phyloP scores from a whole-genome alignment of 805 yeast species.

The Diddensiella santjacobensis region DNA sequence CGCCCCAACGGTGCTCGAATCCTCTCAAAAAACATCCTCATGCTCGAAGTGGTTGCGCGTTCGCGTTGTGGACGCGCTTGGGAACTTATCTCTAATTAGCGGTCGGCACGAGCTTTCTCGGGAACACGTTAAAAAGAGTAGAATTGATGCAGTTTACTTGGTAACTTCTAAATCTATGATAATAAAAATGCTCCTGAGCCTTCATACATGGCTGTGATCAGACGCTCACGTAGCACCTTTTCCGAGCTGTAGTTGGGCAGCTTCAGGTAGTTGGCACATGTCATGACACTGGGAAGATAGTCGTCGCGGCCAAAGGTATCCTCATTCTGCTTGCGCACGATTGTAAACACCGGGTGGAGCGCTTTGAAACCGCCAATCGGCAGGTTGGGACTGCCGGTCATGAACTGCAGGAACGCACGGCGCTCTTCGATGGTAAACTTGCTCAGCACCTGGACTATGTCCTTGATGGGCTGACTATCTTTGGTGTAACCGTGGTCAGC shows the following conservation, averaged over 20 bases:
- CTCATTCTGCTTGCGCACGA: conserved; percentile 77
- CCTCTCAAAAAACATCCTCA: background rate
- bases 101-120: too few species aligned
- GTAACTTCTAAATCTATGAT: conserved; percentile 41
- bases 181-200: conserved; percentile 86
- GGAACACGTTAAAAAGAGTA: background rate
- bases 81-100: background rate
- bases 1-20: background rate
- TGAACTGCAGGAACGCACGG: conserved; percentile 73
- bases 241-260: conserved; percentile 74
- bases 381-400: conserved; percentile 88
- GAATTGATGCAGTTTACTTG: background rate
- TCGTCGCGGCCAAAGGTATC: conserved; percentile 65
- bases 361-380: conserved; percentile 93
- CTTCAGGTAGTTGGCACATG: conserved; percentile 92
- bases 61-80: background rate
- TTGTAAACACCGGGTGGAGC: conserved; percentile 76
- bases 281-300: conserved; percentile 94
- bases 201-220: conserved; percentile 72
- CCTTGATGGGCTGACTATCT: conserved; percentile 60
- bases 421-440: conserved; percentile 53
- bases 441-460: conserved; percentile 59
- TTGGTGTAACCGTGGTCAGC: conserved; percentile 89
- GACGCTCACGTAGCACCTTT: conserved; percentile 53
- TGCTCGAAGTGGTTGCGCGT: background rate